Conservation (phyloP, 2,329 filamentous ascomycete genomes). For the Dactylellina sp. region DNA sequence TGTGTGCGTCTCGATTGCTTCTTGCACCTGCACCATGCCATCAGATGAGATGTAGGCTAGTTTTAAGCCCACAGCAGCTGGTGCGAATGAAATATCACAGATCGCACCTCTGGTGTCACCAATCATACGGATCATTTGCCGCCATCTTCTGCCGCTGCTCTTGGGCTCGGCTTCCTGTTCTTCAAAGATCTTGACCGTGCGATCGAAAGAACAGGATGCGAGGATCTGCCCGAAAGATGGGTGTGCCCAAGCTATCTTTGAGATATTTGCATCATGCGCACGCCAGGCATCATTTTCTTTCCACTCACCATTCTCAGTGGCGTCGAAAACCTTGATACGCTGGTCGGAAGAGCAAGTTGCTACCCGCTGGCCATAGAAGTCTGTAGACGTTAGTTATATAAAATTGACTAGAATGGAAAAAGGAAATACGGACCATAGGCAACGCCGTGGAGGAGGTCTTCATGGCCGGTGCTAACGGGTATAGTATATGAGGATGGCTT, state of each 20-base stretch:
- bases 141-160: constrained; percentile 58
- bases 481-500: constrained; percentile 55
- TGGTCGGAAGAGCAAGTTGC: constrained; percentile 61
- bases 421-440: constrained; percentile 58
- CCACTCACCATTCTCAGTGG: constrained; percentile 60
- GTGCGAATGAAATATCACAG: constrained; percentile 60
- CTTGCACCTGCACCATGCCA: constrained; percentile 60
- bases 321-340: constrained; percentile 61
- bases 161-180: constrained; percentile 59
- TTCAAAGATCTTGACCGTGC: constrained; percentile 61
- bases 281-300: constrained; percentile 60
- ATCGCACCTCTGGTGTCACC: constrained; percentile 60
- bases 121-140: constrained; percentile 59
- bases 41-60: constrained; percentile 60
- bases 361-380: constrained; percentile 61
- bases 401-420: background rate
- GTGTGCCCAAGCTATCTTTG: constrained; percentile 60
- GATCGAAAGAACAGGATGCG: constrained; percentile 61
- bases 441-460: constrained; percentile 61
- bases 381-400: constrained; percentile 35
- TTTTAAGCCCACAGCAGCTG: constrained; percentile 59
- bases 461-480: constrained; percentile 60
- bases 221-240: constrained; percentile 61
- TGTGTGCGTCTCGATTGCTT: constrained; percentile 61
- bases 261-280: constrained; percentile 61